Conservation (phyloP, 1,284 basidiomycete genomes). For the Cryptococcus wingfieldii region DNA sequence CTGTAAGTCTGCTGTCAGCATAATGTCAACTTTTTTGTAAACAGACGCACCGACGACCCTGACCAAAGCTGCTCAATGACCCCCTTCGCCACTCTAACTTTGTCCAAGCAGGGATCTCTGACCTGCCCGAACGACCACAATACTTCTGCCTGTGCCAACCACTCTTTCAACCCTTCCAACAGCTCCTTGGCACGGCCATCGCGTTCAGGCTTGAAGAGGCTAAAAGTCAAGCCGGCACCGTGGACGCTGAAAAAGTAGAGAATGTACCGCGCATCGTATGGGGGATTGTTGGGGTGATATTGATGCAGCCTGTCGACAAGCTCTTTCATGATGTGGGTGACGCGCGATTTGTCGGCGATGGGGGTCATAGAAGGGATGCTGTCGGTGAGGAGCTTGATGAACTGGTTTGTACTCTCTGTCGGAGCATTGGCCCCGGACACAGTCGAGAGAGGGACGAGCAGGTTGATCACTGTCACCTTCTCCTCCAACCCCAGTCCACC, state of each 20-base stretch:
- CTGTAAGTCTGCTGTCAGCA: no score
- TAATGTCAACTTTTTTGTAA: no score
- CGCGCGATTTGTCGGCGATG: not conserved
- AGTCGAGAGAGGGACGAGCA: constrained; percentile 18
- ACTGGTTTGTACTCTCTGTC: constrained; percentile 3
- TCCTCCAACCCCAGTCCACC: constrained; percentile 3
- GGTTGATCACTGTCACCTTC: constrained; percentile 9
- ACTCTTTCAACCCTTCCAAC: constrained; percentile 10
- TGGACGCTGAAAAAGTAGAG: no score
- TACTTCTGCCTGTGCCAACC: constrained; percentile 2
- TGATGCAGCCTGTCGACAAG: constrained; percentile 3
- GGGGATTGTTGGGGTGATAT: no score
- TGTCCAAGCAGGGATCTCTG: no score
- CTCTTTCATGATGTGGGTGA: constrained; percentile 9
- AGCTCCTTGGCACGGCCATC: constrained; percentile 8
- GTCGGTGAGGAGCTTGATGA: constrained; percentile 10
- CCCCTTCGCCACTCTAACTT: not conserved
- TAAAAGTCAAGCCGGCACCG: no score
- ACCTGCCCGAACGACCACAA: no score
- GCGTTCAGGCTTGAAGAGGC: not conserved
- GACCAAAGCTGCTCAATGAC: not conserved
- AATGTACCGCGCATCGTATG: no score
- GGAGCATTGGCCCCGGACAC: constrained; percentile 18
- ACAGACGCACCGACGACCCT: no score
- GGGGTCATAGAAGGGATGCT: constrained; percentile 6